Base-by-base conservation (phyloP, 345 rosid genomes). In the Viola odorata region DNA sequence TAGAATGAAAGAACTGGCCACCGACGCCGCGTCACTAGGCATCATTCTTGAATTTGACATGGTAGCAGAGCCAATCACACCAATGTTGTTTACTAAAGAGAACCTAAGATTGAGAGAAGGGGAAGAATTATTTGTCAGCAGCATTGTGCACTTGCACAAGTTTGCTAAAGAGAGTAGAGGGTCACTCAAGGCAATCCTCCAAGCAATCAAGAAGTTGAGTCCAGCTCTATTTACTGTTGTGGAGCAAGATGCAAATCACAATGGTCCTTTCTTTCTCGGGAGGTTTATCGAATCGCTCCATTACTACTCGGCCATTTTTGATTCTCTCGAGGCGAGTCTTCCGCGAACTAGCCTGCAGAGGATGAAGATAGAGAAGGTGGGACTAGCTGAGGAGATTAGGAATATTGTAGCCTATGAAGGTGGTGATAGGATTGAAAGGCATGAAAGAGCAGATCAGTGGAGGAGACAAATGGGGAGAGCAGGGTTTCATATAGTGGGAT, bases 221-320 rank as follows among this genome's bases (percentile, higher is more conserved):
- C 91, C 86, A n/a, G 39, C 73, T 9, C 61, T 81, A 65, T 59
- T 85, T 7, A 85, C 84, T 0, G 74, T 81, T 47, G 76, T 81
- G 61, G 91, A 85, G 55, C 91, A 83, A 70, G 91, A 85, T 55
- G 86, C 88, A 5, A 85, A 77, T 73, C 91, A 85, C 60, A 83
- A 83, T 45, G 86, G 91, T 4, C 88, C 86, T 0, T 82, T 85
- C 77, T 85, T 85, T 51, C 85, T 83, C 2, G 88, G 91, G 37
- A 73, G 84, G 47, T 85, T 83, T 58, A 80, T 81, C n/a, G 91
- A 85, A 64, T 81, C 91, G 23, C 91, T 85, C 48, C 86, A 85
- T 39, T 83, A 83, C 66, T 85, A 77, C 56, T 83, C 91, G 0
- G 86, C 88, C 37, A 72, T 85, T 50, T 85, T 85, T 3, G 86